Evolutionary conservation across 306 rosid species (phyloP).

Genomic region (Inga leiocalycina): DNA sequence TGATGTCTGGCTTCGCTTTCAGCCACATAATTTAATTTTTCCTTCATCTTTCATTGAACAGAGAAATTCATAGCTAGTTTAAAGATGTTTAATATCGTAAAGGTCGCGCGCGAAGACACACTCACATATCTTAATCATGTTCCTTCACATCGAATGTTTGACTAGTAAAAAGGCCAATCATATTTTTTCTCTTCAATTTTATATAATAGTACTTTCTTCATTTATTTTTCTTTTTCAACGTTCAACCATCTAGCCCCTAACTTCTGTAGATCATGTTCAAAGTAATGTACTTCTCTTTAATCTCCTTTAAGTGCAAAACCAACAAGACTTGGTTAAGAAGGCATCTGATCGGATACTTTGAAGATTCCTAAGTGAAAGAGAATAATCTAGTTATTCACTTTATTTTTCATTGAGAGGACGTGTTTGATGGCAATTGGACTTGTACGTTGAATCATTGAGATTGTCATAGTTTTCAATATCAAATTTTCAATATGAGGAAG

Average conservation of each 20-base stretch:
- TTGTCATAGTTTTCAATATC: background rate
- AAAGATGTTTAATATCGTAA: background rate
- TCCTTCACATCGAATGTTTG: background rate
- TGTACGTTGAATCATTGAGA: background rate
- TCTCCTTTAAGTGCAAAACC: background rate
- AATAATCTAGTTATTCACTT: background rate
- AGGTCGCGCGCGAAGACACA: background rate
- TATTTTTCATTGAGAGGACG: background rate
- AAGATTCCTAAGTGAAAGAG: background rate
- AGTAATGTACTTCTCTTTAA: background rate
- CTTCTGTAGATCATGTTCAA: background rate
- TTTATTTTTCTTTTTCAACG: background rate
- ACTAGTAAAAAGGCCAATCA: background rate
- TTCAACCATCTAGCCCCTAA: background rate
- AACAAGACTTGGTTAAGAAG: background rate
- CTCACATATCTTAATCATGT: background rate
- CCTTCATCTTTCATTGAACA: background rate
- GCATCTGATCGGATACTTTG: background rate
- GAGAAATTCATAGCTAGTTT: background rate
- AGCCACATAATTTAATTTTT: background rate
- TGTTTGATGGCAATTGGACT: background rate
- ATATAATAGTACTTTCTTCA: background rate
- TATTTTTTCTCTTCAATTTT: background rate
- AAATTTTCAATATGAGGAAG: background rate
- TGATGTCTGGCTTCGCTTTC: background rate